Evolutionary conservation across 2,329 filamentous ascomycete genomes (phyloP).

Genomic region (Diaporthe aspalathi): DNA sequence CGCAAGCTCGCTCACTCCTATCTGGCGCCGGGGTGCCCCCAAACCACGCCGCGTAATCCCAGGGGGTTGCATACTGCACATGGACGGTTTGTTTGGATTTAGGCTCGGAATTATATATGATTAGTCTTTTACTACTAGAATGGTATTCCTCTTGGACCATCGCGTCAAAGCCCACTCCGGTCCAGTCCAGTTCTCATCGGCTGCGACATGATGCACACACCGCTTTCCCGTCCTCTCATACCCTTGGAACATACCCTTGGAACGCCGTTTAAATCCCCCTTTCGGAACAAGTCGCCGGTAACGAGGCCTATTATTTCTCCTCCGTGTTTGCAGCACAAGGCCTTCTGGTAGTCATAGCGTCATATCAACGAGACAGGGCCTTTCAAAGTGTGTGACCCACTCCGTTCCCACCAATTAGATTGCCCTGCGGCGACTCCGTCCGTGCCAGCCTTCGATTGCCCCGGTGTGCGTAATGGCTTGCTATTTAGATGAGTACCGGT

Average conservation of each 20-base stretch:
- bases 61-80: conserved; percentile 22
- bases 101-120: conserved; percentile 31
- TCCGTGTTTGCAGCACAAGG: neutral
- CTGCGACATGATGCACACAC: conserved; percentile 17
- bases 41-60: conserved; percentile 33
- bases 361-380: conserved; percentile 7
- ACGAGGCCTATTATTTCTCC: neutral
- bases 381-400: neutral
- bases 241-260: conserved; percentile 16
- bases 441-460: neutral
- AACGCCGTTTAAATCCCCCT: conserved; percentile 2
- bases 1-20: neutral
- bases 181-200: conserved; percentile 1
- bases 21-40: conserved; percentile 11
- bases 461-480: conserved; percentile 42
- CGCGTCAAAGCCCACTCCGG: neutral
- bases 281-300: conserved; percentile 20
- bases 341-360: conserved; percentile 2
- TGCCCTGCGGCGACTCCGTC: neutral
- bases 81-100: conserved; percentile 22
- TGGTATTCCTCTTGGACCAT: conserved; percentile 6
- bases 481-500: conserved; percentile 56
- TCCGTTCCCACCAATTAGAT: neutral
- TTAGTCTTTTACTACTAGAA: conserved; percentile 32
- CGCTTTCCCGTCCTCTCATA: neutral